Evolutionary conservation across 352 stramenopile species (phyloP).

Genomic region (Phytopythium vexans): DNA sequence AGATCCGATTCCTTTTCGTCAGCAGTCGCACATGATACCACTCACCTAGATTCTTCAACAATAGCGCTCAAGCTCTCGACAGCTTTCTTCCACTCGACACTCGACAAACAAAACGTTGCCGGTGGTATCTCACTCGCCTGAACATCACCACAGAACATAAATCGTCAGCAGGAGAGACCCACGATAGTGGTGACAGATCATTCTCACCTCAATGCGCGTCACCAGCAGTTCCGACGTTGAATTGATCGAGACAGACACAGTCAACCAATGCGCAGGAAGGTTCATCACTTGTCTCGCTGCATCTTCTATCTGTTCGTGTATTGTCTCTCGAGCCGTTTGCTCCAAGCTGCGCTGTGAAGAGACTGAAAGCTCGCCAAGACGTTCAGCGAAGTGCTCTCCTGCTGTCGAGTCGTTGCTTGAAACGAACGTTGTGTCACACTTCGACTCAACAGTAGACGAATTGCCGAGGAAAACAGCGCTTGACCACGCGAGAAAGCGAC

Average conservation of each 20-base stretch:
- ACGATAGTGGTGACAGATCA: neutral
- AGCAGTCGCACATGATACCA: slow-evolving; percentile 22
- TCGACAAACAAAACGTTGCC: slow-evolving; percentile 48
- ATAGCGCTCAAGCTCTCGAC: slow-evolving; percentile 44
- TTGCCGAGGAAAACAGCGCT: slow-evolving; percentile 39
- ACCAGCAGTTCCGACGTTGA: slow-evolving; percentile 46
- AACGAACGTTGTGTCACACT: too few relatives aligned
- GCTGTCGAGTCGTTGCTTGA: too few relatives aligned
- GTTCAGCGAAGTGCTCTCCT: slow-evolving; percentile 13
- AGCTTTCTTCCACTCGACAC: slow-evolving; percentile 32
- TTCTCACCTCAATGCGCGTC: slow-evolving; percentile 34
- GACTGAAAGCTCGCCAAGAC: slow-evolving; percentile 14
- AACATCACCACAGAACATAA: slow-evolving; percentile 7
- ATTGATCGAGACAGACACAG: slow-evolving; percentile 37
- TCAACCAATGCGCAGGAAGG: slow-evolving; percentile 37
- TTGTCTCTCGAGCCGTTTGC: neutral
- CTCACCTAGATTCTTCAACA: slow-evolving; percentile 55
- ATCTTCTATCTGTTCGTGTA: slow-evolving; percentile 15
- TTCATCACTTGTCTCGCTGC: slow-evolving; percentile 19
- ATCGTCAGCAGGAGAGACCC: neutral
- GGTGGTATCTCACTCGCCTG: slow-evolving; percentile 43
- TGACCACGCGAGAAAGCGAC: slow-evolving; percentile 31
- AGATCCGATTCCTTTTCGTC: neutral
- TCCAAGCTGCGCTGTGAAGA: slow-evolving; percentile 1
- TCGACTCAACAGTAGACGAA: slow-evolving; percentile 16